Conservation (phyloP, 1,139 yeast species). For the Zygoascus sp. region DNA sequence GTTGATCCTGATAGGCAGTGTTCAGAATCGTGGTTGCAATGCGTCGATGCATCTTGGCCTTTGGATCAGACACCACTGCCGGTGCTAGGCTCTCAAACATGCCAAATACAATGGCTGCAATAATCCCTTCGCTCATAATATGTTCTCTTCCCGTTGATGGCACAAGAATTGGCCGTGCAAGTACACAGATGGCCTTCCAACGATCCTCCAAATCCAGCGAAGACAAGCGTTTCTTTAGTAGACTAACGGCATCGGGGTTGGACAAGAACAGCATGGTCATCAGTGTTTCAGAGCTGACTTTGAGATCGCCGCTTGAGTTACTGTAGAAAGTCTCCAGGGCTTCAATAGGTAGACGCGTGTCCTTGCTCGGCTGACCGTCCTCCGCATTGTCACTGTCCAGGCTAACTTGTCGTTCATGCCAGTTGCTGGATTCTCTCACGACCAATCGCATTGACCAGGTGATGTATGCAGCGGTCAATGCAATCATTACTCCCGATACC, state of each 20-base stretch:
- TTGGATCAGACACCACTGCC: background rate
- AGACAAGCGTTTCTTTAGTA: slow-evolving; percentile 16
- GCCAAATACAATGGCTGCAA: slow-evolving; percentile 17
- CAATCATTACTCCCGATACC: background rate
- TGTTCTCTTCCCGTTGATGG: slow-evolving; percentile 6
- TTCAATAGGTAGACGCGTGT: slow-evolving; percentile 16
- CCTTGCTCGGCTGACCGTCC: background rate
- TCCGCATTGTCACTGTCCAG: background rate
- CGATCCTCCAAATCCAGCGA: slow-evolving; percentile 14
- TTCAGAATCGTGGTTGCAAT: slow-evolving; percentile 12
- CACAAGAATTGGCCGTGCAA: slow-evolving; percentile 10
- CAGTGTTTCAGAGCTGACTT: slow-evolving; percentile 13
- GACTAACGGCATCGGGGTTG: slow-evolving; percentile 14
- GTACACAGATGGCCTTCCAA: slow-evolving; percentile 14
- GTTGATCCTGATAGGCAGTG: background rate
- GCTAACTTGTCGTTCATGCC: background rate
- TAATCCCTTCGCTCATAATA: slow-evolving; percentile 15
- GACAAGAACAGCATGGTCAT: slow-evolving; percentile 16
- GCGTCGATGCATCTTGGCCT: slow-evolving; percentile 14
- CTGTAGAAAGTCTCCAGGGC: slow-evolving; percentile 21
- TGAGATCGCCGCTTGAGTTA: slow-evolving; percentile 20
- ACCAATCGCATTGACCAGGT: background rate
- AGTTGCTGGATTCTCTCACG: background rate
- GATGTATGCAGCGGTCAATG: slow-evolving; percentile 2
- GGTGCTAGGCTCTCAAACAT: slow-evolving; percentile 14